Evolutionary conservation across 2,329 filamentous ascomycete genomes (phyloP).

Genomic region (Berkeleyomyces basicola): DNA sequence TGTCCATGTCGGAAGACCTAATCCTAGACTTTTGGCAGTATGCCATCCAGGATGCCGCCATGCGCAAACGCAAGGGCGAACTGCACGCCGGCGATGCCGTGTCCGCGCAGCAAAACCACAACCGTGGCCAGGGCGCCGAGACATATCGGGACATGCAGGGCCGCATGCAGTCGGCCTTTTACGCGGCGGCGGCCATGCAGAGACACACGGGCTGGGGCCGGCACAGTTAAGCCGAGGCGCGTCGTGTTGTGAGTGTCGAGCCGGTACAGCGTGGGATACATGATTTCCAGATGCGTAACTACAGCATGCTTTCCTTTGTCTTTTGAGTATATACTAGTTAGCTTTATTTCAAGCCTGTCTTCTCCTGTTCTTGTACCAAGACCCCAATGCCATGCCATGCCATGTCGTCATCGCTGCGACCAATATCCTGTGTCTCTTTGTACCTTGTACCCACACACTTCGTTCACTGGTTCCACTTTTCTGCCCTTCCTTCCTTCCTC

Average conservation of each 20-base stretch:
- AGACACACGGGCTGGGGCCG: conserved; percentile 1
- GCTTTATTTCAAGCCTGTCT: not conserved
- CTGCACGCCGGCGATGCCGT: conserved; percentile 34
- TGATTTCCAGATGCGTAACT: too few species aligned
- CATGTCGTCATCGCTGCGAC: not conserved
- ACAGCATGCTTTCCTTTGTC: too few species aligned
- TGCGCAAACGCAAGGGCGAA: conserved; percentile 37
- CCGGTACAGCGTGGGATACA: too few species aligned
- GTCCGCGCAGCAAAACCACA: conserved; percentile 24
- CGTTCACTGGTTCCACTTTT: not conserved
- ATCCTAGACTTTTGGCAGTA: conserved; percentile 48
- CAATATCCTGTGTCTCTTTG: not conserved
- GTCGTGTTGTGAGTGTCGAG: too few species aligned
- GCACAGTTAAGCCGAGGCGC: not conserved
- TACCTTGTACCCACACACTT: not conserved
- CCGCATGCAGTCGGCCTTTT: conserved; percentile 30
- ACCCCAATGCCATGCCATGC: not conserved
- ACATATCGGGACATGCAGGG: conserved; percentile 35
- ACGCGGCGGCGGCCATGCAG: not conserved
- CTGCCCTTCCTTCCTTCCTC: not conserved
- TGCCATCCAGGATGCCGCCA: conserved; percentile 40
- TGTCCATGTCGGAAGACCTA: conserved; percentile 37
- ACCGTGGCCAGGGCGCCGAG: conserved; percentile 33
- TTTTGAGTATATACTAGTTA: not conserved
- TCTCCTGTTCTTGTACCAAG: not conserved